These are phyloP conservation scores for Tothia fuscella DNA, from an alignment of 2,329 filamentous ascomycete genomes.

Conservation along the genomic window DNA sequence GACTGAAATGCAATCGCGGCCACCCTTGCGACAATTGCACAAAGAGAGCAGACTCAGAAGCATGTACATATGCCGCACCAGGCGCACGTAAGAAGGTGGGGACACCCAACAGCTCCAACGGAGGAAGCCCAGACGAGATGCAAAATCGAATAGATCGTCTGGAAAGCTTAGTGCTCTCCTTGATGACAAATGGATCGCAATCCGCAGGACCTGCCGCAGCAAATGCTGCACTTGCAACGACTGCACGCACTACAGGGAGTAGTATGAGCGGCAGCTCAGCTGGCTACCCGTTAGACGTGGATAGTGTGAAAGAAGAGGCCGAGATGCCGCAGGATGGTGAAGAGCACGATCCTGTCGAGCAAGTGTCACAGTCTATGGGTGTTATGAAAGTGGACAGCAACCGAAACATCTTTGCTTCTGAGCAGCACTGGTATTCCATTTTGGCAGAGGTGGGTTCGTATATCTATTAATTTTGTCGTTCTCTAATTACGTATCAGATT, in stretches of 20 bases:
- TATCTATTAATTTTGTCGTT: constrained; percentile 6
- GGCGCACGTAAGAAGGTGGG: constrained; percentile 59
- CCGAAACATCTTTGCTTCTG: constrained; percentile 35
- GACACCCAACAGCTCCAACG: constrained; percentile 40
- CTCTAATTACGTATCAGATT: constrained; percentile 40
- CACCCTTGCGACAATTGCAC: constrained; percentile 91
- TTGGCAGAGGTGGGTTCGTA: constrained; percentile 33
- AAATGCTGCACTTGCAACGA: constrained; percentile 42
- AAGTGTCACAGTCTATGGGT: constrained; percentile 37
- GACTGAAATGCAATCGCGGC: constrained; percentile 83
- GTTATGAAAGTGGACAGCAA: constrained; percentile 42
- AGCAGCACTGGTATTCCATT: constrained; percentile 42
- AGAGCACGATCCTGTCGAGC: constrained; percentile 52
- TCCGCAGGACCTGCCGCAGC: constrained; percentile 47
- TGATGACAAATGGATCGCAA: constrained; percentile 81
- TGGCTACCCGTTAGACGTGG: constrained; percentile 39
- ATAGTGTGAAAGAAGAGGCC: constrained; percentile 41
- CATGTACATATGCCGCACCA: constrained; percentile 70
- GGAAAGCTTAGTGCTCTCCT: constrained; percentile 78
- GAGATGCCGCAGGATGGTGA: constrained; percentile 42
- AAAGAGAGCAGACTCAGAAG: constrained; percentile 68
- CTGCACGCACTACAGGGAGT: constrained; percentile 26
- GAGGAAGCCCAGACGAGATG: constrained; percentile 78
- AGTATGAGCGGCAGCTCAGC: constrained; percentile 26
- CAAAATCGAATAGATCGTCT: constrained; percentile 94